These are phyloP conservation scores for Candida easanensis DNA, from an alignment of 805 yeast genomes.

Conservation along the genomic window DNA sequence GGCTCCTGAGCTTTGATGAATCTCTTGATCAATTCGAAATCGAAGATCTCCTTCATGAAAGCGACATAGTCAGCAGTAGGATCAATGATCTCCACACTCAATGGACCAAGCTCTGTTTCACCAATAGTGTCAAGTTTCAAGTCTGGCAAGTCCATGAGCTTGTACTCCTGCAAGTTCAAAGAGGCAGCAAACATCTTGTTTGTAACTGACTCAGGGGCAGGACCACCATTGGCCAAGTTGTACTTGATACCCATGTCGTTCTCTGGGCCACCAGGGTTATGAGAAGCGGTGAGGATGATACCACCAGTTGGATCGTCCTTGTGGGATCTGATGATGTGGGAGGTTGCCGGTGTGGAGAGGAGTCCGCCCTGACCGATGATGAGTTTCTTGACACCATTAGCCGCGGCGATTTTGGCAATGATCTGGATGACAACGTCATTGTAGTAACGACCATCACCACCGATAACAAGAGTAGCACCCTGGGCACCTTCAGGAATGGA, in stretches of 20 bases:
- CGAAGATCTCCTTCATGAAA: slow-evolving; percentile 82
- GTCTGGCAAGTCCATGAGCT: slow-evolving; percentile 57
- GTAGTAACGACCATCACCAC: slow-evolving; percentile 96
- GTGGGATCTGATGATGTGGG: slow-evolving; percentile 80
- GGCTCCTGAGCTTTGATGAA: slow-evolving; percentile 54
- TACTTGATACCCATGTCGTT: slow-evolving; percentile 95
- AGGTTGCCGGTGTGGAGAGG: slow-evolving; percentile 93
- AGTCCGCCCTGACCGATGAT: slow-evolving; percentile 87
- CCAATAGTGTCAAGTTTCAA: slow-evolving; percentile 67
- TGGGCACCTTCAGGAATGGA: slow-evolving; percentile 88
- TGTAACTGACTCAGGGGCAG: slow-evolving; percentile 95
- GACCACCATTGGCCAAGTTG: slow-evolving; percentile 94
- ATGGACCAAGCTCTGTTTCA: slow-evolving; percentile 45
- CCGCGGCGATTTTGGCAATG: slow-evolving; percentile 83
- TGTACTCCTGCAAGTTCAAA: slow-evolving; percentile 55
- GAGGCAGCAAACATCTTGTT: slow-evolving; percentile 78
- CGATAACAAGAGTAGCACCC: slow-evolving; percentile 78
- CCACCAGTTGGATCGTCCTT: slow-evolving; percentile 74
- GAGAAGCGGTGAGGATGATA: slow-evolving; percentile 92
- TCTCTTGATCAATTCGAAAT: slow-evolving; percentile 72
- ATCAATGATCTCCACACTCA: slow-evolving; percentile 80
- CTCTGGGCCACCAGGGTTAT: slow-evolving; percentile 95
- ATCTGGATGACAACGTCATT: slow-evolving; percentile 77
- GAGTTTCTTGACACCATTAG: slow-evolving; percentile 82
- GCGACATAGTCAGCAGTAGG: slow-evolving; percentile 74